Base-by-base conservation (phyloP, 495 filamentous ascomycete species). In the Coniosporium apollinis region DNA sequence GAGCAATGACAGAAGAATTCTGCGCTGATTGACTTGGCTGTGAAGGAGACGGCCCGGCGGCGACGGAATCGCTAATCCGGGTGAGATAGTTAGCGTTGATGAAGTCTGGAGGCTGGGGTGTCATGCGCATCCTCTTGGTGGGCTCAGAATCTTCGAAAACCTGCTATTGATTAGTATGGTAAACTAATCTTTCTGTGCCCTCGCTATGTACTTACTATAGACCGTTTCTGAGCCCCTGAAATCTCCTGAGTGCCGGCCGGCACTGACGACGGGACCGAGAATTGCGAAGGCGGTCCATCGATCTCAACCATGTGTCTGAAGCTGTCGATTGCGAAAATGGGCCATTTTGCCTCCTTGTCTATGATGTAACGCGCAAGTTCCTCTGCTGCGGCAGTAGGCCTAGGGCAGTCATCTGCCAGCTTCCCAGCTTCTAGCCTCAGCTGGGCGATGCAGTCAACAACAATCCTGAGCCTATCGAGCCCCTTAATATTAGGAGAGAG, bases 401-500 rank as follows among this genome's bases (percentile, higher is more conserved):
- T 11, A 7, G 39, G 48, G 18, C 32, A 42, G 17, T 30, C 18
- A 19, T 28, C 17, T 41, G 33, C 17, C 14, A 34, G 18, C 1
- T 17, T 33, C 26, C 33, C 38, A 16, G 22, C 20, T 19, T 19
- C 20, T 14, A 24, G 20, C 7, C 36, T 29, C 8, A 41, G 33
- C 17, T 40, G 28, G 9, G 35, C 21, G 28, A 47, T 28, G 14
- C 31, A 38, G 19, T 33, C 43, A 8, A 54, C 30, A 5, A 58
- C 39, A 5, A 48, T 44, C 16, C 45, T 46, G 0, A 48, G 25
- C 4, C 39, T 36, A 11, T 45, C 39, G 6, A 20, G 18, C 4
- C 19, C 35, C 6, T 30, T 11, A 2, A 65, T 26, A n/a, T 59
- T 44, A 1, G 37, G 20, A 4, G 67, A 60, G 16, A 70, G 48